A percentile compares a stretch with the other conserved stretches of the same genome.
Evolutionary conservation across 1,139 yeast species (phyloP).

Genomic region (Magnusiomyces suaveolens): DNA sequence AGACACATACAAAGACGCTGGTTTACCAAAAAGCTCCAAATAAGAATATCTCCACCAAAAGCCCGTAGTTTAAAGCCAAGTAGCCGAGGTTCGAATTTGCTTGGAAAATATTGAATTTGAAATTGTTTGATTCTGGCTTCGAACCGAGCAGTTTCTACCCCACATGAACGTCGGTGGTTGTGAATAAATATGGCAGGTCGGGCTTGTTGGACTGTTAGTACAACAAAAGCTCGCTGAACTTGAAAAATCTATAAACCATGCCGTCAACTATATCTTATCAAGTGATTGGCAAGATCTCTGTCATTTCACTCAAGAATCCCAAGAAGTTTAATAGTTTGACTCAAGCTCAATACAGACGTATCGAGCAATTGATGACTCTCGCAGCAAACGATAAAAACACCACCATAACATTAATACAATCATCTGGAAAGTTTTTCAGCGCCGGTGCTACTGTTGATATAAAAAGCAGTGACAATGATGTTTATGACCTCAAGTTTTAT

Average conservation of each 20-base stretch:
- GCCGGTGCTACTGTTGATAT: conserved; percentile 61
- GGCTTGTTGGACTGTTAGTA: too few species aligned
- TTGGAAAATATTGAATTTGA: too few species aligned
- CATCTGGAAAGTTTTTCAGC: conserved; percentile 69
- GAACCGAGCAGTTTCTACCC: neutral
- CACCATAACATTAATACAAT: conserved; percentile 54
- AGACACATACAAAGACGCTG: too few species aligned
- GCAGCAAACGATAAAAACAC: conserved; percentile 65
- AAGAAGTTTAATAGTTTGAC: conserved; percentile 57
- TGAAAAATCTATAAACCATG: neutral
- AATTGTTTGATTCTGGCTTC: too few species aligned
- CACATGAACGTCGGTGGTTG: too few species aligned
- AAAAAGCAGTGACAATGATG: conserved; percentile 23
- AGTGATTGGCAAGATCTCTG: conserved; percentile 46
- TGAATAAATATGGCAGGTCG: too few species aligned
- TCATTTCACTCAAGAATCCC: conserved; percentile 63
- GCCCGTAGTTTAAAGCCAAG: too few species aligned
- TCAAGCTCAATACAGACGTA: conserved; percentile 52
- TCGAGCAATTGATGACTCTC: conserved; percentile 51
- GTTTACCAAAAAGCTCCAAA: too few species aligned
- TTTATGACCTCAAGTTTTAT: conserved; percentile 15
- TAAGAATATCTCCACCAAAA: too few species aligned
- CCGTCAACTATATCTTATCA: conserved; percentile 24
- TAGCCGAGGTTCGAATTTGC: too few species aligned
- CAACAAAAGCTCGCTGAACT: too few species aligned